Conservation (phyloP, 768 basidiomycete genomes). For the Dacryopinax primogenitus region DNA sequence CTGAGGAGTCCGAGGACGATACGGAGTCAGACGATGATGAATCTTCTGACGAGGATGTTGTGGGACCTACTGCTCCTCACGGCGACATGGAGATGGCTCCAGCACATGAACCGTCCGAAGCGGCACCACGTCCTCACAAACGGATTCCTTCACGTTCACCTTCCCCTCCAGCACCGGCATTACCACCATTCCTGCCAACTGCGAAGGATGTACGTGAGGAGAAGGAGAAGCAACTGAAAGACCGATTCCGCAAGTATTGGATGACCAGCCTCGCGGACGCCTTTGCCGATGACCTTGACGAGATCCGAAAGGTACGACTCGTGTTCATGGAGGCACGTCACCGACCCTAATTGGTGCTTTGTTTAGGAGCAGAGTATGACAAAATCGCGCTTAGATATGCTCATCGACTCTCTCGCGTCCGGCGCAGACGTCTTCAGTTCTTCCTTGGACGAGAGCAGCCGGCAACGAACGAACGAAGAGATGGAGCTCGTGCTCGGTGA, state of each 20-base stretch:
- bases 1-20: not conserved
- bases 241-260: conserved; percentile 72
- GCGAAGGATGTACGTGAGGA: conserved; percentile 20
- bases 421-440: conserved; percentile 61
- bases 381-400: conserved; percentile 50
- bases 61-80: not conserved
- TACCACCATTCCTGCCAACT: conserved; percentile 49
- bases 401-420: conserved; percentile 72
- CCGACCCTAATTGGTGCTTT: not conserved
- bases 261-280: conserved; percentile 71
- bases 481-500: conserved; percentile 57
- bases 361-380: conserved; percentile 54
- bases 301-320: conserved; percentile 59
- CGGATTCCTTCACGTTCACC: conserved; percentile 24
- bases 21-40: not conserved
- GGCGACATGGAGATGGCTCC: not conserved
- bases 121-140: not conserved
- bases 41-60: not conserved
- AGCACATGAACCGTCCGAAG: not conserved
- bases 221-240: conserved; percentile 45
- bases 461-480: conserved; percentile 38
- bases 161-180: conserved; percentile 24
- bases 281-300: conserved; percentile 72
- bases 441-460: conserved; percentile 23
- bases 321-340: not conserved